phyloP scores from a whole-genome alignment of 1,284 basidiomycete genomes.

The Cutaneotrichosporon cutaneum region DNA sequence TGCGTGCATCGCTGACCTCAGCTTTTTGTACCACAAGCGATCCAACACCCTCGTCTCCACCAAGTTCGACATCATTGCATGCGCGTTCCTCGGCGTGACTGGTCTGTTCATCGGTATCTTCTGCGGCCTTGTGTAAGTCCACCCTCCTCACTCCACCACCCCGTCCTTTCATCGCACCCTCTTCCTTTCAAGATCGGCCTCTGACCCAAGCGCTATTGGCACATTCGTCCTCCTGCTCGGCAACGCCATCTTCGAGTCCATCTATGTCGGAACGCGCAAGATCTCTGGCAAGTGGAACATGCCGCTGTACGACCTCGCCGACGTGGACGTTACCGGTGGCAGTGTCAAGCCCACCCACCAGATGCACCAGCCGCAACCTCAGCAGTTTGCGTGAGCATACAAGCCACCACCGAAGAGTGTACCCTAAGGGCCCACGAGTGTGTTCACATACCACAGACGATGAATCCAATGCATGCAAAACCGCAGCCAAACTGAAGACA shows the following conservation, averaged over 20 bases:
- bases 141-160: not conserved
- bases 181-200: not conserved
- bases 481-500: not conserved
- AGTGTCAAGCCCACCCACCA: too few species aligned
- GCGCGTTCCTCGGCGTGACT: not conserved
- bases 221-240: not conserved
- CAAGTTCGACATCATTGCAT: not conserved
- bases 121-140: not conserved
- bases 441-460: not conserved
- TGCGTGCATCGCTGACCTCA: not conserved
- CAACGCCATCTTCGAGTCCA: not conserved
- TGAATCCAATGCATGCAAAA: not conserved
- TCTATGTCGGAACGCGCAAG: constrained; percentile 4
- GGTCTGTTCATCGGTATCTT: not conserved
- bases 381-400: not conserved
- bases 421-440: not conserved
- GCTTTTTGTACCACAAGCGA: not conserved
- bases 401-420: not conserved
- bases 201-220: not conserved
- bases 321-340: not conserved
- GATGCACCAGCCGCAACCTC: too few species aligned
- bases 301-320: not conserved
- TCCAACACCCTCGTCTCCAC: not conserved
- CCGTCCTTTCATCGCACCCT: not conserved
- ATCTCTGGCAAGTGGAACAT: constrained; percentile 3